Percentiles rank a stretch among this genome's conserved stretches.
These are phyloP conservation scores for Ampelocalamus luodianensis DNA, from an alignment of 176 grass and related monocot genomes.

Conservation along the genomic window DNA sequence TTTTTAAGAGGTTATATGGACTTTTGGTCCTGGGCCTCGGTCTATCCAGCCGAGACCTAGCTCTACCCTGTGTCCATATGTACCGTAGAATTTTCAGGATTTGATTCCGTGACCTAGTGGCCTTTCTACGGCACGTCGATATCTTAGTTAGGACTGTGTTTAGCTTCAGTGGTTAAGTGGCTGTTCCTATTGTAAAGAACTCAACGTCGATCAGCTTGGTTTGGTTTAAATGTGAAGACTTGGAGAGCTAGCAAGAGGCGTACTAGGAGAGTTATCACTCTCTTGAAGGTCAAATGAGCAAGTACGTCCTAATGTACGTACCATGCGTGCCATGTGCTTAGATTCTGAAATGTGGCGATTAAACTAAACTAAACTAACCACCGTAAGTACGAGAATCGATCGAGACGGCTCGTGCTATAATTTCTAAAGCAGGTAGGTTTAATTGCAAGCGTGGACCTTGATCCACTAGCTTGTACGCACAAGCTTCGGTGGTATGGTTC, in stretches of 20 bases:
- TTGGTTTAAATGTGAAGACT: neutral
- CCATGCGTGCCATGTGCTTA: neutral
- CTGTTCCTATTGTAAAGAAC: neutral
- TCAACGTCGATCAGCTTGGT: neutral
- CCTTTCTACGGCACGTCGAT: too few species aligned
- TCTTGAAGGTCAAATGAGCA: neutral
- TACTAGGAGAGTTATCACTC: neutral
- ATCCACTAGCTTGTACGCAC: neutral
- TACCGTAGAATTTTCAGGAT: neutral
- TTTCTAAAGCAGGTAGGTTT: slow-evolving; percentile 9
- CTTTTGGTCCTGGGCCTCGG: too few species aligned
- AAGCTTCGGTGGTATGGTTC: neutral
- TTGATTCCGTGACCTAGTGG: neutral
- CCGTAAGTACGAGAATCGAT: neutral
- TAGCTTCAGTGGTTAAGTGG: neutral
- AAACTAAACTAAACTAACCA: neutral
- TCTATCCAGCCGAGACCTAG: too few species aligned
- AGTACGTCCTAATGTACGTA: neutral
- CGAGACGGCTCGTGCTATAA: neutral
- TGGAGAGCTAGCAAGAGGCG: neutral
- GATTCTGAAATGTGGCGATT: neutral
- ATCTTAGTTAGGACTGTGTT: neutral
- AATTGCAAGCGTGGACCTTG: slow-evolving; percentile 40
- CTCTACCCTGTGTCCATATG: too few species aligned
- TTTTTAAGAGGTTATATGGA: too few species aligned